Conservation (phyloP, 257 asterid genomes). For the Leptodermis oblonga region DNA sequence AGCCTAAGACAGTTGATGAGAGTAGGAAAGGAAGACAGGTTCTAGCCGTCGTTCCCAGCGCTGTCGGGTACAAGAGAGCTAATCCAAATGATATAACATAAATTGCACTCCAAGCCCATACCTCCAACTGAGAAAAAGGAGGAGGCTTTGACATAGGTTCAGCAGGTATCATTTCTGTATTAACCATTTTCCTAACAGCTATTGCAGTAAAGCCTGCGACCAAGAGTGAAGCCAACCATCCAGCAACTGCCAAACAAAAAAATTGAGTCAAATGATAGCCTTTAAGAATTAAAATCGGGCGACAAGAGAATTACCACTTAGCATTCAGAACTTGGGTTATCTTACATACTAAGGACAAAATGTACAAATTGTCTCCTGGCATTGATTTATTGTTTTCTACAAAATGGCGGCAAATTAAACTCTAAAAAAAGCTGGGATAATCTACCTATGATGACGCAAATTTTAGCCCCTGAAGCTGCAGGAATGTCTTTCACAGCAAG, state of each 20-base stretch:
- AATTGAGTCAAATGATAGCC: not conserved
- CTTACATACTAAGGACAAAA: not conserved
- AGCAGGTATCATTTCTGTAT: conserved; percentile 77
- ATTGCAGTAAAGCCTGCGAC: conserved; percentile 94
- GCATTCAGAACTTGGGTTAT: not conserved
- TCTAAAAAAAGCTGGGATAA: not conserved
- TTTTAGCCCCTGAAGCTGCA: conserved; percentile 86
- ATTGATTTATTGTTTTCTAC: too few relatives aligned
- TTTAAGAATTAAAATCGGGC: not conserved
- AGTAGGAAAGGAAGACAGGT: conserved; percentile 93
- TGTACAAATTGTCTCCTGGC: too few relatives aligned
- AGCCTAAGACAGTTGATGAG: conserved; percentile 86
- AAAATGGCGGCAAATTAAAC: not conserved
- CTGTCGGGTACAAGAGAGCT: conserved; percentile 63
- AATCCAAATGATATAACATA: conserved; percentile 61
- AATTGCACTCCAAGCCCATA: conserved; percentile 74
- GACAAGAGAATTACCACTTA: not conserved
- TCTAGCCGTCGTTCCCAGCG: conserved; percentile 78
- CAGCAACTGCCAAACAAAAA: conserved; percentile 53
- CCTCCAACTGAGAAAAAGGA: conserved; percentile 68
- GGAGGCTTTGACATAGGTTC: conserved; percentile 95
- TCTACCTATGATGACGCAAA: conserved; percentile 64
- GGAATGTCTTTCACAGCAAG: conserved; percentile 87
- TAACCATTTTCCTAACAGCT: conserved; percentile 81
- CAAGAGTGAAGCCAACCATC: conserved; percentile 87